These are phyloP conservation scores for Lepiota subincarnata DNA, from an alignment of 768 basidiomycete species.

Conservation along the genomic window DNA sequence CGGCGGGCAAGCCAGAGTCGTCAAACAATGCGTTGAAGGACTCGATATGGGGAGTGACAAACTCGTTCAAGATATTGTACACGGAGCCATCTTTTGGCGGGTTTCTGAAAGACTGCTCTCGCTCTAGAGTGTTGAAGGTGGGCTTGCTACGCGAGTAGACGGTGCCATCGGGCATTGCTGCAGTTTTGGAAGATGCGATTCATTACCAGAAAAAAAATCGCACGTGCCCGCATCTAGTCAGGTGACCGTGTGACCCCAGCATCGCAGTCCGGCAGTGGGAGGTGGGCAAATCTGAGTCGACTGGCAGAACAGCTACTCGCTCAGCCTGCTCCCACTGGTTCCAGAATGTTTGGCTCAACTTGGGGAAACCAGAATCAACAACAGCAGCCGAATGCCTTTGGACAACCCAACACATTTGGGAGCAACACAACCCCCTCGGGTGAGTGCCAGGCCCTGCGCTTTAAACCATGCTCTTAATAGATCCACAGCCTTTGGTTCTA, in stretches of 20 bases:
- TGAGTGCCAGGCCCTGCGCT: constrained; percentile 28
- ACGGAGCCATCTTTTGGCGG: constrained; percentile 68
- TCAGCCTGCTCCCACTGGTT: constrained; percentile 1
- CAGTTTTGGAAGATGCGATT: neutral
- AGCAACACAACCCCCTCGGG: constrained; percentile 30
- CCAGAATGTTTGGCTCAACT: constrained; percentile 66
- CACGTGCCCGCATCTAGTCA: constrained; percentile 26
- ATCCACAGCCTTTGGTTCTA: constrained; percentile 47
- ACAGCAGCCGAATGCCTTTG: constrained; percentile 58
- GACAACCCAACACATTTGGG: constrained; percentile 66
- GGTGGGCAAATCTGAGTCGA: constrained; percentile 12
- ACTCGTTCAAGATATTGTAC: constrained; percentile 83
- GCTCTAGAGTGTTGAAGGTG: constrained; percentile 77
- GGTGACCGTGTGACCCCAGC: constrained; percentile 17
- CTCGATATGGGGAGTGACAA: constrained; percentile 90
- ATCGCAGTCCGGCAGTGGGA: neutral
- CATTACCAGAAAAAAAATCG: constrained; percentile 22
- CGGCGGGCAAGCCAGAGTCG: constrained; percentile 74
- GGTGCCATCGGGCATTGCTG: constrained; percentile 50
- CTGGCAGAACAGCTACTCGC: neutral
- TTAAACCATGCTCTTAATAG: constrained; percentile 23
- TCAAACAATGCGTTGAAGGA: constrained; percentile 97
- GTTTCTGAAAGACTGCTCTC: constrained; percentile 74
- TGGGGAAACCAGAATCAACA: constrained; percentile 68
- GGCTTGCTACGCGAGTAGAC: constrained; percentile 33